phyloP scores from a whole-genome alignment of 345 rosid genomes.

The Stellera chamaejasme region DNA sequence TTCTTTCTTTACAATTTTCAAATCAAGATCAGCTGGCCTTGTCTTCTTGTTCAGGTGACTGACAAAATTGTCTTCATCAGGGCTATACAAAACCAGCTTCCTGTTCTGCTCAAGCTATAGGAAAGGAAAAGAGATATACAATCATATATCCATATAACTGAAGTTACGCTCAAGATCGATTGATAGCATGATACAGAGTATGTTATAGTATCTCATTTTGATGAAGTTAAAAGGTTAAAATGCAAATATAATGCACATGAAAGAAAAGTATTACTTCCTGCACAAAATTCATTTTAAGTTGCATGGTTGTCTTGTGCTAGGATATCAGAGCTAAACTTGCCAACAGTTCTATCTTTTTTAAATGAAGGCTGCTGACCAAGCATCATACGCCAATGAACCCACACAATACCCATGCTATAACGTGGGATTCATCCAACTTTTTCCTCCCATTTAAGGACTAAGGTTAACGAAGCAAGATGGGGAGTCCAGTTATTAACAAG shows the following conservation, averaged over 20 bases:
- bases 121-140: neutral
- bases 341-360: neutral
- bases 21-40: constrained; percentile 13
- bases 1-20: constrained; percentile 17
- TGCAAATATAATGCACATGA: neutral
- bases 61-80: constrained; percentile 2
- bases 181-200: neutral
- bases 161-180: neutral
- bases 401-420: neutral
- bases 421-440: neutral
- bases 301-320: neutral
- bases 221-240: neutral
- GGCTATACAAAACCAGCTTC: constrained; percentile 12
- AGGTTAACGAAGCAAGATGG: neutral
- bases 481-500: too few relatives aligned
- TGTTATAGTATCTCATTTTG: neutral
- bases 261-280: neutral
- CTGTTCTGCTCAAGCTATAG: constrained; percentile 22
- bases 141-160: constrained; percentile 1
- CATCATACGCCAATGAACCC: neutral
- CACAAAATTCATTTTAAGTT: neutral
- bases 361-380: neutral
- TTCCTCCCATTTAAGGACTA: neutral
- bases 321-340: neutral
- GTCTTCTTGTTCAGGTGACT: constrained; percentile 13